Conservation (phyloP, 176 grass and related monocot genomes). For the Oryza brachyantha region DNA sequence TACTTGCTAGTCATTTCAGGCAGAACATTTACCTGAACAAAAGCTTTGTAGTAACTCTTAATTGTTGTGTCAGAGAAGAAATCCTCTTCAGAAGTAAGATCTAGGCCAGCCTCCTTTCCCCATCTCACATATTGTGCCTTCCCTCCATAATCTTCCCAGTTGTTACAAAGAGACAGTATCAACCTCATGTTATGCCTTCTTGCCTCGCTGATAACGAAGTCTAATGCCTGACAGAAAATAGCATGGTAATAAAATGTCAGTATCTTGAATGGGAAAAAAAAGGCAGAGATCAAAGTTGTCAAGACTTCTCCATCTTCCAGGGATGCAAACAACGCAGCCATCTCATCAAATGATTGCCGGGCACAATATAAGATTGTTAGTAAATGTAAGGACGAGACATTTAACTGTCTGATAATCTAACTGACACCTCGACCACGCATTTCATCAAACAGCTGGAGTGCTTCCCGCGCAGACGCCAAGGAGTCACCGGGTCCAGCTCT, state of each 20-base stretch:
- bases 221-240: conserved; percentile 38
- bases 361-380: too few species aligned
- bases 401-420: too few species aligned
- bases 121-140: conserved; percentile 70
- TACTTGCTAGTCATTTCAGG: not conserved
- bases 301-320: too few species aligned
- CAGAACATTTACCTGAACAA: conserved; percentile 52
- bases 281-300: not conserved
- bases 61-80: conserved; percentile 72
- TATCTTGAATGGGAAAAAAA: not conserved
- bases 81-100: conserved; percentile 59
- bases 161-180: conserved; percentile 54
- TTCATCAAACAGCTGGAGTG: conserved; percentile 15
- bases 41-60: conserved; percentile 82
- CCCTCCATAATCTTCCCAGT: conserved; percentile 79
- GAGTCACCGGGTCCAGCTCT: not conserved
- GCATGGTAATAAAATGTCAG: not conserved
- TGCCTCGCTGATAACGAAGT: conserved; percentile 76
- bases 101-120: conserved; percentile 50
- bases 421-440: not conserved
- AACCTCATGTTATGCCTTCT: conserved; percentile 47
- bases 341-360: too few species aligned
- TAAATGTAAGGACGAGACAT: too few species aligned
- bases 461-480: not conserved
- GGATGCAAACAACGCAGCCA: too few species aligned